Base-by-base conservation (phyloP, 495 filamentous ascomycete genomes). In the Hypoxylon fuscum region DNA sequence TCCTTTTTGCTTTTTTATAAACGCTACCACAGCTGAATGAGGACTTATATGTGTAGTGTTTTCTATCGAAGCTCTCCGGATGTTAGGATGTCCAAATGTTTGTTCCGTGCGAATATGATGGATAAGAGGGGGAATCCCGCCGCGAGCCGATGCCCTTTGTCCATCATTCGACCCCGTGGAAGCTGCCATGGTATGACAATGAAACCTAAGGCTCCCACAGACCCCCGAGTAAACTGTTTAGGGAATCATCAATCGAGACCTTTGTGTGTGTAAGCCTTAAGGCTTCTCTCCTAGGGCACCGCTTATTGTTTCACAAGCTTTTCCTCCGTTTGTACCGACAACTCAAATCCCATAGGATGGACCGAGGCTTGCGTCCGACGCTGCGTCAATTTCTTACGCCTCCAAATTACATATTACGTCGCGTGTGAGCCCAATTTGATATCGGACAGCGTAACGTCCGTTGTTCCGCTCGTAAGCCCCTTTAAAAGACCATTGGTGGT, bases 351-450 rank as follows among this genome's bases (percentile, higher is more conserved):
- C 17, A 52, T 57, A n/a, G 42, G 10, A 45, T n/a, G 42, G 23
- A 20, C 48, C 54, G 55, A 55, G 54, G 55, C 29, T 59, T 59
- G 44, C 62, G 55, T 65, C 44, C 35, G 55, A n/a, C 21, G 35
- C 25, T 55, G 47, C 55, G 55, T 59, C 44, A 59, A 55, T 55
- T 46, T 46, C 42, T 65, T 27, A 59, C 42, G 29, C 35, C 20
- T 29, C 27, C 29, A 45, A 51, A 11, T 44, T 45, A 51, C 47
- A 12, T 51, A 35, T 37, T 11, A 31, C 25, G 40, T 38, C 35
- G 3, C 43, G 21, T 14, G 20, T 20, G 1, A 18, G 23, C n/a
- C n/a, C 10, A 32, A 48, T 20, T 0, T 22, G 35, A 35, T 10
- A 34, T 56, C 61, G 61, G 61, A 29, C 37, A 29, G 11, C 42